Evolutionary conservation across 805 yeast genomes (phyloP).

Genomic region (Wickerhamomyces strasburgensis): DNA sequence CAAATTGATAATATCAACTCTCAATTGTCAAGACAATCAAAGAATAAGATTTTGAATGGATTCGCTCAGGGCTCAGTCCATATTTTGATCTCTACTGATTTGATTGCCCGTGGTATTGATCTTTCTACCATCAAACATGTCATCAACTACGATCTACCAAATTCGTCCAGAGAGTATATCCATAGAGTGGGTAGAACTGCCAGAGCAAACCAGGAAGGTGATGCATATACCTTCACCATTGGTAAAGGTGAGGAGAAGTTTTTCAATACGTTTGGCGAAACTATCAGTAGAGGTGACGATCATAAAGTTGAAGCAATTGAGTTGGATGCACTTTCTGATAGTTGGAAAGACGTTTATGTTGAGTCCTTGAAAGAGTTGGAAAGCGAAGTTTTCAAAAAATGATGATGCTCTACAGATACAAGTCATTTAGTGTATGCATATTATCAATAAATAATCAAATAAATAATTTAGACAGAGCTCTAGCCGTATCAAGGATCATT

Average conservation of each 20-base stretch:
- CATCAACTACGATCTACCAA: slow-evolving; percentile 86
- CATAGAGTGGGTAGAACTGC: slow-evolving; percentile 98
- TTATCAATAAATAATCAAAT: slow-evolving; percentile 8
- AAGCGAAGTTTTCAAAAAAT: slow-evolving; percentile 30
- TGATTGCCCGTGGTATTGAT: slow-evolving; percentile 95
- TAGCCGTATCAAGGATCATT: too few relatives aligned
- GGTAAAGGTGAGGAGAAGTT: slow-evolving; percentile 72
- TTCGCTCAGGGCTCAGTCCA: slow-evolving; percentile 52
- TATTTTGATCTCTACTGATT: slow-evolving; percentile 74
- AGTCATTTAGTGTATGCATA: slow-evolving; percentile 3
- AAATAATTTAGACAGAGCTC: slow-evolving; percentile 8
- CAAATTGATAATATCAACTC: slow-evolving; percentile 50
- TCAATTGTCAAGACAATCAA: slow-evolving; percentile 46
- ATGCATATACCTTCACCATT: slow-evolving; percentile 65
- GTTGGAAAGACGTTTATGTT: slow-evolving; percentile 36
- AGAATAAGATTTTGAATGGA: slow-evolving; percentile 51
- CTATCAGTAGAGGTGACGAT: slow-evolving; percentile 45
- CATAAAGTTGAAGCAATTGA: slow-evolving; percentile 31
- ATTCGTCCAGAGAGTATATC: slow-evolving; percentile 84
- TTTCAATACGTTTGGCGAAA: slow-evolving; percentile 51
- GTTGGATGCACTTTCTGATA: slow-evolving; percentile 14
- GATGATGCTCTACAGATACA: not conserved
- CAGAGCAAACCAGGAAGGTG: slow-evolving; percentile 78
- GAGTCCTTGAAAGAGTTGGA: slow-evolving; percentile 40
- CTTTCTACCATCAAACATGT: slow-evolving; percentile 65